Conservation (phyloP, 129 eudicot species). For the Arctium minus region DNA sequence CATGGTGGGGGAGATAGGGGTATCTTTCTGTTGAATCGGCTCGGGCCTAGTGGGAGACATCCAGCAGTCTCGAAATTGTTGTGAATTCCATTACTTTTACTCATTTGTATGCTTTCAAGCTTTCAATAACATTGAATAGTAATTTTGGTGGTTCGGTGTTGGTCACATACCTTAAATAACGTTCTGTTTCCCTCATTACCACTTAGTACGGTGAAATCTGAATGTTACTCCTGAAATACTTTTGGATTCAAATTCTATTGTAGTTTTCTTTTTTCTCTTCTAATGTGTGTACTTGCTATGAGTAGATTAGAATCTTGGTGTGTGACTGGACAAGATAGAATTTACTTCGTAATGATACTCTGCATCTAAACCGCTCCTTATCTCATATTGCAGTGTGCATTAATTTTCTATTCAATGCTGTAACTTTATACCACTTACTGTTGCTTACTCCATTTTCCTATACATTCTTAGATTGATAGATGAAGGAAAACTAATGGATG, state of each 20-base stretch:
- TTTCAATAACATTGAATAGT: neutral
- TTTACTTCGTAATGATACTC: neutral
- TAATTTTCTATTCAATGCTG: neutral
- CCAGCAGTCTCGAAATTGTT: neutral
- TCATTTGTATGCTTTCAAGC: neutral
- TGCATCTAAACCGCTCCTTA: neutral
- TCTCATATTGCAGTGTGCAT: conserved; percentile 3
- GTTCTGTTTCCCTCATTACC: neutral
- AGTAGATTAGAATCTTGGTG: neutral
- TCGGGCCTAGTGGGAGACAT: neutral
- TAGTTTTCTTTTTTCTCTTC: neutral
- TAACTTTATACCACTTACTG: neutral
- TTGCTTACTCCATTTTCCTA: conserved; percentile 16
- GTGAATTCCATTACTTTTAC: neutral
- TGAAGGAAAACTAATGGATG: conserved; percentile 92
- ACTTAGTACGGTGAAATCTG: neutral
- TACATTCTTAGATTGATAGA: conserved; percentile 58
- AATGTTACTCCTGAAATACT: neutral
- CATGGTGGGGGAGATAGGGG: neutral
- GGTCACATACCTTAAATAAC: neutral
- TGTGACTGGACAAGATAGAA: neutral
- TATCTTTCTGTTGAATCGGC: neutral
- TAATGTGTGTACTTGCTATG: neutral
- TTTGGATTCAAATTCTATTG: neutral
- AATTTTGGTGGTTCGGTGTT: neutral